phyloP scores from a whole-genome alignment of 345 rosid genomes.

The Microcos paniculata region DNA sequence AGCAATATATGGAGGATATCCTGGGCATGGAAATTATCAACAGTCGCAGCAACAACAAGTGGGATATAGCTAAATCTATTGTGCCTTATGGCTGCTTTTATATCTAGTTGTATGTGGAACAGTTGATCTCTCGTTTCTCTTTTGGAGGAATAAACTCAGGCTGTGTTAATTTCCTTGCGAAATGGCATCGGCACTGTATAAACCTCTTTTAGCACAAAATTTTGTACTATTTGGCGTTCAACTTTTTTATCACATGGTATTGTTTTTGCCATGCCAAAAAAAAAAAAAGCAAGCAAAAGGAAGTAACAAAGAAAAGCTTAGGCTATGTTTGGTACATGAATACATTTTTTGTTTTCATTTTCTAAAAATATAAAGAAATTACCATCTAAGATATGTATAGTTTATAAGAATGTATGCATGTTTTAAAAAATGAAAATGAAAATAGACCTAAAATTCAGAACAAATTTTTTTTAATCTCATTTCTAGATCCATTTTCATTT shows the following conservation, averaged over 20 bases:
- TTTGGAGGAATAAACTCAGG: constrained; percentile 25
- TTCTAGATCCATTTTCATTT: too few species aligned
- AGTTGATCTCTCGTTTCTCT: background rate
- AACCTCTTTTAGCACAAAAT: constrained; percentile 6
- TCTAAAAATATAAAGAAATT: too few species aligned
- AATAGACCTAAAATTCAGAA: too few species aligned
- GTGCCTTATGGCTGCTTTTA: background rate
- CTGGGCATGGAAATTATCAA: constrained; percentile 76
- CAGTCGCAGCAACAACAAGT: constrained; percentile 61
- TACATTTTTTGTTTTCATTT: too few species aligned
- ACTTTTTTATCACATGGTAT: background rate
- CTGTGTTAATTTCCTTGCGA: constrained; percentile 12
- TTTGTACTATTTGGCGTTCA: background rate
- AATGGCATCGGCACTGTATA: constrained; percentile 14
- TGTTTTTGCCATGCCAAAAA: background rate
- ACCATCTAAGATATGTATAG: too few species aligned
- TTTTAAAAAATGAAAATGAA: too few species aligned
- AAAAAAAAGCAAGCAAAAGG: too few species aligned
- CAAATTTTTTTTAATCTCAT: too few species aligned
- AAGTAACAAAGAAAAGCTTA: too few species aligned
- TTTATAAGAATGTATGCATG: too few species aligned
- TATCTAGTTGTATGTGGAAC: background rate
- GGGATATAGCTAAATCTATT: constrained; percentile 50
- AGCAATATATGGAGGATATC: constrained; percentile 80
- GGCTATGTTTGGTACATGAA: too few species aligned